Evolutionary conservation across 2,329 filamentous ascomycete species (phyloP), one percentile per base, ranked within the genome.

Genomic region (Cladosporium sp.): DNA sequence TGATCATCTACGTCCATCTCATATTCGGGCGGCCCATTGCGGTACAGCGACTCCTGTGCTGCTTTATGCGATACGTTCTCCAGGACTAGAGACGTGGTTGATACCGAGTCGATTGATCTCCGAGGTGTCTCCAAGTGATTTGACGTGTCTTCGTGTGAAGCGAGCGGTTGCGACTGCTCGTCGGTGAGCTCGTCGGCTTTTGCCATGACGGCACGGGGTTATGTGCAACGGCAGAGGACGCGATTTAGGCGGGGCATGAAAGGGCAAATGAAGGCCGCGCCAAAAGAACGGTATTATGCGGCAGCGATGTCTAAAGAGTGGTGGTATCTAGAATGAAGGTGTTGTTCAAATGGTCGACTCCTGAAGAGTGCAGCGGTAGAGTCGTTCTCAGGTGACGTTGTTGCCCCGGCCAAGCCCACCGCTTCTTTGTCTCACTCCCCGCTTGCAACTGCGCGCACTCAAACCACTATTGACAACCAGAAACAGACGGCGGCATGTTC

Each of bases 81-180:
- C 64, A 93, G 88, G 48, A 93, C 82, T 12, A 93, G 76, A 60
- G 88, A 92, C 3, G 86, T 90, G 9, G 88, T 92, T 29, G 88
- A 93, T n/a, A 83, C 84, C 36, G 85, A 86, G n/a, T 86, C 88
- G 40, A 80, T 68, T 3, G 88, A 89, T 47, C 19, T 32, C 55
- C 78, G 79, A 43, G 56, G 62, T 61, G 55, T 67, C 68, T 49
- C 36, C 55, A 49, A 54, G 68, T 63, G 52, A 67, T 69, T 52
- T 56, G 52, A 53, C 62, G 64, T 50, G 43, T 58, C 55, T 48
- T 68, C 62, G 32, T 67, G 58, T 42, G 63, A 61, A 22, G 68
- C 71, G 18, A 77, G 66, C 52, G 73, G 73, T 59, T 71, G 66
- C 50, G 68, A 66, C 65, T 76, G 73, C 61, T 76, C 73, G 55